Base-by-base conservation (phyloP, 1,139 yeast genomes). In the Yamadazyma sp. region DNA sequence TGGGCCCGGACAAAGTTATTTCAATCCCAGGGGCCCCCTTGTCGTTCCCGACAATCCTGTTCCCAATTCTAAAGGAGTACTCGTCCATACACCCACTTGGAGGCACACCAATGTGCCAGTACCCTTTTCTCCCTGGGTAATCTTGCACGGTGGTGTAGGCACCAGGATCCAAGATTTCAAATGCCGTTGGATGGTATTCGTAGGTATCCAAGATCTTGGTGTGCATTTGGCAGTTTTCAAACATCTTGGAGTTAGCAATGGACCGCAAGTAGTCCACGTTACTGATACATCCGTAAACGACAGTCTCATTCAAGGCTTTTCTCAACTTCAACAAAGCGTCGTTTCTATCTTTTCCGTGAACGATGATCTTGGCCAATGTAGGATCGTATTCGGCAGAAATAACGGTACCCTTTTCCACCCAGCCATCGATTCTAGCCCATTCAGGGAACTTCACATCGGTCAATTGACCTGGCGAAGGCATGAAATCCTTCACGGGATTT, bases 11-110 rank as follows among this genome's bases (percentile, higher is more conserved):
- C 54, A 92, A 69, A 1, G 98, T 92, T 45, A 87, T 75, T 66
- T 92, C 98, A 57, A 92, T 74, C 33, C 95, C 96, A 10, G 98
- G 96, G 12, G 96, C 85, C 34, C 75, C 69, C 50, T 71, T 64
- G 52, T 84, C 78, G 62, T 92, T 91, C 45, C 97, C 97, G 38
- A 92, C 97, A 56, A 87, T 80, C 58, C 86, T 72, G 69, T 92
- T 91, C 24, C 96, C 96, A 46, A 88, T 61, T 57, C 96, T 77
- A 69, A 89, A 91, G 2, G 97, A 81, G 54, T 83, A 89, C 45
- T 83, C 79, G 64, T 92, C 98, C 98, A 92, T 92, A 47, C 98
- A 96, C 34, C 98, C 98, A 28, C 96, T 87, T 8, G 98, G 98
- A 23, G 98, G 98, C 41, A 92, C 97, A 60, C 98, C 98, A 52